Evolutionary conservation across 2,329 filamentous ascomycete genomes (phyloP).

Genomic region (Phialophora tarda): DNA sequence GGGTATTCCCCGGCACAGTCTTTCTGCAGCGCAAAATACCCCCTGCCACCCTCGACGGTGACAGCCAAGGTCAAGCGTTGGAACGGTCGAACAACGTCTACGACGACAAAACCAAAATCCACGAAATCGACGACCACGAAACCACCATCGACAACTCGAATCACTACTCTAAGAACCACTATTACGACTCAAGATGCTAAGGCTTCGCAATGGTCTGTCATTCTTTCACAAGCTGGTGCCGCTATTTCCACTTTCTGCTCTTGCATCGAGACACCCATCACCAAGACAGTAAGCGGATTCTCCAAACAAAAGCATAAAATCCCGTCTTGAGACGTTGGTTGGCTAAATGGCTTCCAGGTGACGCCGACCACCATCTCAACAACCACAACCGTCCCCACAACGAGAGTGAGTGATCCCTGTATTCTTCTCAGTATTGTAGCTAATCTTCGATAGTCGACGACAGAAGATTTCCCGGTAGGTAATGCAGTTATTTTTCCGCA

Average conservation of each 20-base stretch:
- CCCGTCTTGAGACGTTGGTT: background rate
- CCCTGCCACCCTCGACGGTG: background rate
- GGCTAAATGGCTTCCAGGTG: background rate
- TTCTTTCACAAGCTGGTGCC: background rate
- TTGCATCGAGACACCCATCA: conserved; percentile 7
- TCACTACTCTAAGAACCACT: background rate
- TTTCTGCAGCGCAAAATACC: conserved; percentile 14
- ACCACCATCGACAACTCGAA: background rate
- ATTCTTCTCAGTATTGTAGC: background rate
- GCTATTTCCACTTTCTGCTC: conserved; percentile 12
- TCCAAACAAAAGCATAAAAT: background rate
- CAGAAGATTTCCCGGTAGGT: background rate
- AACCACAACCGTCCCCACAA: background rate
- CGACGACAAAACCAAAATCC: background rate
- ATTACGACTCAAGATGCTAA: conserved; percentile 1
- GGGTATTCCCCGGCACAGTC: conserved; percentile 6
- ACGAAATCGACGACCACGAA: background rate
- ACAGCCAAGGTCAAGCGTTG: background rate
- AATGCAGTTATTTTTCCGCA: background rate
- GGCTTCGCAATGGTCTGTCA: conserved; percentile 10
- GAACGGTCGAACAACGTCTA: conserved; percentile 1
- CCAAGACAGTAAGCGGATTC: background rate
- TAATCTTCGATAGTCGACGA: background rate
- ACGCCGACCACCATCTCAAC: background rate
- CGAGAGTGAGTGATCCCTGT: background rate